These are phyloP conservation scores for Russula sp. DNA, from an alignment of 768 basidiomycete genomes.

Conservation along the genomic window DNA sequence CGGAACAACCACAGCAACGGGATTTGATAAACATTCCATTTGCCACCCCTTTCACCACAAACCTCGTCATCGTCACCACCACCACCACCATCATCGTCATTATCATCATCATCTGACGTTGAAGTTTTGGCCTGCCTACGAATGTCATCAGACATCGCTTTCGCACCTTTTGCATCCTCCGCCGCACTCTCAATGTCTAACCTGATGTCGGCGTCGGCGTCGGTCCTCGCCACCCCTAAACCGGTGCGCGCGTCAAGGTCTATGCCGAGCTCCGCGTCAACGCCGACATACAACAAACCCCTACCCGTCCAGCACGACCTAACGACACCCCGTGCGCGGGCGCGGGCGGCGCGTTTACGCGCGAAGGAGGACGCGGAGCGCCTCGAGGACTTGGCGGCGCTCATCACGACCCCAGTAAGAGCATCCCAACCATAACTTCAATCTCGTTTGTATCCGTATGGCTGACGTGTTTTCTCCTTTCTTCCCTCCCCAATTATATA, in stretches of 20 bases:
- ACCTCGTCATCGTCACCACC: not conserved
- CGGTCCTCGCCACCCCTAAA: conserved; percentile 1
- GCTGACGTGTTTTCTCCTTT: not conserved
- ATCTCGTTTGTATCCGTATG: not conserved
- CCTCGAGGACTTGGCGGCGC: conserved; percentile 15
- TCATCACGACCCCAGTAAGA: conserved; percentile 17
- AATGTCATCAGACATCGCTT: not conserved
- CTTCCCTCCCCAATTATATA: too few species aligned
- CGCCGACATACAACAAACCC: too few species aligned
- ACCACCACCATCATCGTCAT: not conserved
- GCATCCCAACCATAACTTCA: not conserved
- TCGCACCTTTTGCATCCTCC: not conserved
- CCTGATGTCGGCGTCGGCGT: not conserved
- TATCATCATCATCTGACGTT: not conserved
- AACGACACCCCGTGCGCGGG: too few species aligned
- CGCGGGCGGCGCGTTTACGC: too few species aligned
- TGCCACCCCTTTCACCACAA: not conserved
- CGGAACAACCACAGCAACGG: not conserved
- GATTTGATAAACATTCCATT: not conserved
- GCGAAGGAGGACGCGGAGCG: too few species aligned
- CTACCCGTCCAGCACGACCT: too few species aligned
- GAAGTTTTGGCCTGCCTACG: not conserved
- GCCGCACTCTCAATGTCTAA: not conserved
- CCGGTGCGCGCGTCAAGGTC: not conserved
- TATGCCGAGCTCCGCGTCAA: not conserved